These are phyloP conservation scores for Neonectria sp. DNA, from an alignment of 2,329 filamentous ascomycete genomes.

Conservation along the genomic window DNA sequence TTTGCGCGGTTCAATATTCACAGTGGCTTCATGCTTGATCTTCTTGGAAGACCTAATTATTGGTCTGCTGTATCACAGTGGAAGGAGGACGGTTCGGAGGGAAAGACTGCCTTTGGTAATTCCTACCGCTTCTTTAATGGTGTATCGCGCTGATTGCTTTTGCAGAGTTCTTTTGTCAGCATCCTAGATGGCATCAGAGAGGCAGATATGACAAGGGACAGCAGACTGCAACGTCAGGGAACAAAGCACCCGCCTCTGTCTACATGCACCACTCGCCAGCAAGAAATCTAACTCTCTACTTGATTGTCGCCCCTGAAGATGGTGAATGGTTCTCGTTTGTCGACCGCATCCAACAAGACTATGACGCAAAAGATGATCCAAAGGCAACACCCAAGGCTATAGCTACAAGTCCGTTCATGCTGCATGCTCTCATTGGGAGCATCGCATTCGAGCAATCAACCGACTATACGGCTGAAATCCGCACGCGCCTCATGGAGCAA, in stretches of 20 bases:
- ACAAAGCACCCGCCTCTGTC: conserved; percentile 6
- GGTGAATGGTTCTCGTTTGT: conserved; percentile 6
- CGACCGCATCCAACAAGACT: background rate
- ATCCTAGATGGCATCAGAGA: conserved; percentile 8
- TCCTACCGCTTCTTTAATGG: background rate
- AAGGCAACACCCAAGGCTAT: background rate
- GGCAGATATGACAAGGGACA: conserved; percentile 6
- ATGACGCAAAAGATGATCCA: background rate
- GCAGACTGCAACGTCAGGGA: background rate
- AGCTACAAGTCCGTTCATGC: background rate
- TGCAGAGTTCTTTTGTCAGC: conserved; percentile 11
- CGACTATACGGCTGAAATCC: conserved; percentile 5
- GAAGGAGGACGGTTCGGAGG: conserved; percentile 6
- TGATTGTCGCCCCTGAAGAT: background rate
- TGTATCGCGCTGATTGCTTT: background rate
- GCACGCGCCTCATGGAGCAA: conserved; percentile 5
- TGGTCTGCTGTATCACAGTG: conserved; percentile 11
- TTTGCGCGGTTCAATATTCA: conserved; percentile 3
- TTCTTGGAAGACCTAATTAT: conserved; percentile 11
- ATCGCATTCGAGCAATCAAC: conserved; percentile 14
- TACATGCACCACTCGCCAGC: conserved; percentile 10
- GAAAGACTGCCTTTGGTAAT: conserved; percentile 2
- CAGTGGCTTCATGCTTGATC: conserved; percentile 6
- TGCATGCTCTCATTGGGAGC: background rate
- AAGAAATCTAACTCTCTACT: conserved; percentile 3